A percentile compares a stretch with the other conserved stretches of the same genome.
These are phyloP conservation scores for Pythium rishiriense DNA, from an alignment of 352 stramenopile species.

Conservation along the genomic window DNA sequence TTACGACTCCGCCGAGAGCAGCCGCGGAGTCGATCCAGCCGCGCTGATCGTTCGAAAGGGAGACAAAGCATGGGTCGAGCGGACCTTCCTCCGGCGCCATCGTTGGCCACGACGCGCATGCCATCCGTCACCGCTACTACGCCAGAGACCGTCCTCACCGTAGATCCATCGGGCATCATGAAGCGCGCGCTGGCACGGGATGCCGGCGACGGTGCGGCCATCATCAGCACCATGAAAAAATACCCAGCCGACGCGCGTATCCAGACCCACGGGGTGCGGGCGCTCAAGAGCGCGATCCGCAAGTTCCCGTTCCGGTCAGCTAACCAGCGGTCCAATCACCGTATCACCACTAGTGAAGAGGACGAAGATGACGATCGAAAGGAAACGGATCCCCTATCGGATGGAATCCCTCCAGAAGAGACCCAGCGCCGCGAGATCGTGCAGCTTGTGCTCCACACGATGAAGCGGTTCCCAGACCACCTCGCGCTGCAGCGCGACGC, in stretches of 20 bases:
- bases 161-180: slow-evolving; percentile 48
- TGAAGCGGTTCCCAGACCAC: slow-evolving; percentile 39
- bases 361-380: slow-evolving; percentile 9
- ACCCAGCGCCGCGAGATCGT: slow-evolving; percentile 24
- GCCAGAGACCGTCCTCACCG: slow-evolving; percentile 2
- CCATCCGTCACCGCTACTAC: not conserved
- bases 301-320: slow-evolving; percentile 9
- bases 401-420: slow-evolving; percentile 4
- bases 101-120: not conserved
- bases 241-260: slow-evolving; percentile 43
- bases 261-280: slow-evolving; percentile 49
- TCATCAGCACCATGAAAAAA: slow-evolving; percentile 52
- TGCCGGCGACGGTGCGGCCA: slow-evolving; percentile 37
- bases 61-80: not conserved
- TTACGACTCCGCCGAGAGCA: not conserved
- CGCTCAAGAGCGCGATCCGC: slow-evolving; percentile 45
- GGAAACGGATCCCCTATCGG: not conserved
- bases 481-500: slow-evolving; percentile 50
- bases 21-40: not conserved
- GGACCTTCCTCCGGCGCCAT: not conserved
- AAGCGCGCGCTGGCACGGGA: slow-evolving; percentile 50
- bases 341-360: not conserved
- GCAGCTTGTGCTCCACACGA: slow-evolving; percentile 41
- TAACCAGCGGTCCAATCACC: not conserved
- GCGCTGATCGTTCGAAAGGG: not conserved